These are phyloP conservation scores for Porphyrellus cyaneotinctus DNA, from an alignment of 768 basidiomycete genomes.

Conservation along the genomic window DNA sequence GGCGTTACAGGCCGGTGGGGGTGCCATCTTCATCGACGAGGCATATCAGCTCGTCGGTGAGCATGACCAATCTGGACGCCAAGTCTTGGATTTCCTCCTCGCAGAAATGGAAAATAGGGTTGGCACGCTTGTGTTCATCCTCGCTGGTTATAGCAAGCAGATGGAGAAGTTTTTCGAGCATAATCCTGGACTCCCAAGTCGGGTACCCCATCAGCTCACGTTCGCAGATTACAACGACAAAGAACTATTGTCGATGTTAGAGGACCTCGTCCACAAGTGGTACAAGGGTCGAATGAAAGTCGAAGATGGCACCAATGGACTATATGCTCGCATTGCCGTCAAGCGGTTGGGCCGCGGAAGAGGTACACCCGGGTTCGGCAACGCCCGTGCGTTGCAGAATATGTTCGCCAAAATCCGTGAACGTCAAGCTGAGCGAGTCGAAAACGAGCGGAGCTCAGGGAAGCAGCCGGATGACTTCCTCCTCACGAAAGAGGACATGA, in stretches of 20 bases:
- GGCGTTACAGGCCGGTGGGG: constrained; percentile 53
- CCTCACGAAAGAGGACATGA: constrained; percentile 52
- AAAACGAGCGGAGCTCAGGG: constrained; percentile 40
- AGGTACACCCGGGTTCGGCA: constrained; percentile 59
- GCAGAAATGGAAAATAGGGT: constrained; percentile 73
- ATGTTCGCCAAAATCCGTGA: constrained; percentile 44
- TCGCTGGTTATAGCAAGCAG: constrained; percentile 67
- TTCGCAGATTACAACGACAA: constrained; percentile 61
- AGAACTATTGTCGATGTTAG: constrained; percentile 54
- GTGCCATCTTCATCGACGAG: constrained; percentile 68
- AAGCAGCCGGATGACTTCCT: constrained; percentile 46
- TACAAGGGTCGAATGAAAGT: constrained; percentile 52
- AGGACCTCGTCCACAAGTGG: constrained; percentile 41
- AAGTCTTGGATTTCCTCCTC: constrained; percentile 66
- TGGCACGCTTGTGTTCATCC: constrained; percentile 63
- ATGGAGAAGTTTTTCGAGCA: constrained; percentile 80
- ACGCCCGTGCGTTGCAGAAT: constrained; percentile 60
- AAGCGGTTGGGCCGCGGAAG: constrained; percentile 61
- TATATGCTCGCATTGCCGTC: constrained; percentile 54
- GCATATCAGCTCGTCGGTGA: constrained; percentile 62
- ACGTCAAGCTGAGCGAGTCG: constrained; percentile 52
- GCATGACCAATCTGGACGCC: constrained; percentile 46
- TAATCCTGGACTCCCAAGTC: constrained; percentile 65
- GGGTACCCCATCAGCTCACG: constrained; percentile 56
- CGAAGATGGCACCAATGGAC: constrained; percentile 51